phyloP scores from a whole-genome alignment of 2,329 filamentous ascomycete species.

The Botrytis squamosa region DNA sequence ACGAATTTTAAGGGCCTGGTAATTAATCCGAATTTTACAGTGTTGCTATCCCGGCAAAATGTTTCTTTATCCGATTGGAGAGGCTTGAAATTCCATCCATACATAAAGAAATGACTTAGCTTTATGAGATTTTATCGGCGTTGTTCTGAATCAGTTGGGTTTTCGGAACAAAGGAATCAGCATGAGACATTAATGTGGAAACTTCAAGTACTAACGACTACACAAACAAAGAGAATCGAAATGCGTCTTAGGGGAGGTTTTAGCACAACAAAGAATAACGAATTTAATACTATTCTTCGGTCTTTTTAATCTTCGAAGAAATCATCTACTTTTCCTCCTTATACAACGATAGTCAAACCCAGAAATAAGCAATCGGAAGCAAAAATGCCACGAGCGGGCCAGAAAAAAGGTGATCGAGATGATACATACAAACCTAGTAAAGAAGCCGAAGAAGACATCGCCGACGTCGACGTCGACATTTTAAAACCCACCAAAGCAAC shows the following conservation, averaged over 20 bases:
- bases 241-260: neutral
- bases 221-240: slow-evolving; percentile 10
- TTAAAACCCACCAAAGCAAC: neutral
- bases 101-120: neutral
- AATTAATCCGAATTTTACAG: neutral
- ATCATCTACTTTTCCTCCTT: neutral
- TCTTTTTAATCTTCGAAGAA: neutral
- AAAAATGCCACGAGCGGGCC: slow-evolving; percentile 12
- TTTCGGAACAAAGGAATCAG: slow-evolving; percentile 4
- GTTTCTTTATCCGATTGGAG: neutral
- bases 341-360: neutral
- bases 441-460: neutral
- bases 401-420: slow-evolving; percentile 2
- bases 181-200: neutral
- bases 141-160: neutral
- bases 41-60: neutral
- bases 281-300: neutral
- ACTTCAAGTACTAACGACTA: neutral
- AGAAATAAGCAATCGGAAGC: neutral
- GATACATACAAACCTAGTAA: neutral
- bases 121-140: neutral
- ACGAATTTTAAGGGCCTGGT: neutral
- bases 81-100: neutral
- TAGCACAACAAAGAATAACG: neutral
- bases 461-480: neutral